Percentiles rank a stretch among this genome's conserved stretches.
Evolutionary conservation across 1,284 basidiomycete genomes (phyloP).

Genomic region (Cutaneotrichosporon curvatum): DNA sequence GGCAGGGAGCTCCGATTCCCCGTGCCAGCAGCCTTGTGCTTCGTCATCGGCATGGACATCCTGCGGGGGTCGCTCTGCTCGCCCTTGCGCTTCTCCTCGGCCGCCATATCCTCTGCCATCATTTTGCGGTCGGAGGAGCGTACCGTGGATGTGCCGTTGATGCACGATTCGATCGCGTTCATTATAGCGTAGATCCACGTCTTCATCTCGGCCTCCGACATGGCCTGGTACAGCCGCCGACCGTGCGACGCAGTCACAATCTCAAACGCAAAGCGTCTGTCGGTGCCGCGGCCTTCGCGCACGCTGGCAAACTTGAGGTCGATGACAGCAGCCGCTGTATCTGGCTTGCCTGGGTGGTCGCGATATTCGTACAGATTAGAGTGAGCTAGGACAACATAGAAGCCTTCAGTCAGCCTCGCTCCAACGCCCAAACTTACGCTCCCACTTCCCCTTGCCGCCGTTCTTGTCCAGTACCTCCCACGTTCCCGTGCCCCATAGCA

Average conservation of each 20-base stretch:
- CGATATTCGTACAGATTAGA: constrained; percentile 46
- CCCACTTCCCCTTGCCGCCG: constrained; percentile 38
- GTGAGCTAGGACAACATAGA: constrained; percentile 45
- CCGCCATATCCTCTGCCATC: background rate
- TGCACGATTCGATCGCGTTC: constrained; percentile 50
- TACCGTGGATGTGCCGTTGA: constrained; percentile 50
- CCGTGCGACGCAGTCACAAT: constrained; percentile 49
- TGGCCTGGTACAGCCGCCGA: constrained; percentile 50
- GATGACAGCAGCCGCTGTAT: constrained; percentile 33
- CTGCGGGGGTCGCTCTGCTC: background rate
- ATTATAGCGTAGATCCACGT: constrained; percentile 51
- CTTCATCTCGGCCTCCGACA: constrained; percentile 47
- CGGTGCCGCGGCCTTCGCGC: constrained; percentile 44
- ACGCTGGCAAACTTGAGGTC: constrained; percentile 47
- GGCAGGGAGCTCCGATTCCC: background rate
- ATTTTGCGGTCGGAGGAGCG: constrained; percentile 36
- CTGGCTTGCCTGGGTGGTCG: constrained; percentile 29
- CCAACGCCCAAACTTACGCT: constrained; percentile 33
- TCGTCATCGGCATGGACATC: background rate
- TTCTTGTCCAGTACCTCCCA: constrained; percentile 43
- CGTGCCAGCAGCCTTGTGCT: background rate
- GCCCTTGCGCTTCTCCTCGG: constrained; percentile 1
- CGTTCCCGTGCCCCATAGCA: constrained; percentile 42
- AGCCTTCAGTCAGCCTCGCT: constrained; percentile 22
- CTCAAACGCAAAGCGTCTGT: constrained; percentile 49